These are phyloP conservation scores for Polytolypa hystricis DNA, from an alignment of 2,329 filamentous ascomycete species.

Conservation along the genomic window DNA sequence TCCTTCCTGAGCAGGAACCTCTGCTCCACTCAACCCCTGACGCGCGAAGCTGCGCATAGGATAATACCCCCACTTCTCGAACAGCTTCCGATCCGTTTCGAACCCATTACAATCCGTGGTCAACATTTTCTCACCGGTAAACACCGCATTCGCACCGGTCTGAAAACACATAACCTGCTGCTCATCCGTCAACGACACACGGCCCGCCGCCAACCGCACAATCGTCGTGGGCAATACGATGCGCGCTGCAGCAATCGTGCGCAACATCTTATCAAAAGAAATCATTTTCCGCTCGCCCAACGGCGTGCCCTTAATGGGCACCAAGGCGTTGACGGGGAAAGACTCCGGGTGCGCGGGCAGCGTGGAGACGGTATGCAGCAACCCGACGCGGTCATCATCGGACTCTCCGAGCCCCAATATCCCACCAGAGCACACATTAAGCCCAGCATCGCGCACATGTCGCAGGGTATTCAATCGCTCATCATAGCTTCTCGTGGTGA, in stretches of 20 bases:
- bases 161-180: constrained; percentile 83
- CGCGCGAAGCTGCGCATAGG: constrained; percentile 58
- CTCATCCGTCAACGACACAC: constrained; percentile 76
- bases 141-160: constrained; percentile 87
- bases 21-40: constrained; percentile 1
- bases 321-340: constrained; percentile 82
- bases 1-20: neutral
- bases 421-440: constrained; percentile 82
- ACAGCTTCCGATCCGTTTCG: constrained; percentile 79
- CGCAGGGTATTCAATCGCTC: constrained; percentile 70
- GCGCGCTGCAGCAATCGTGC: constrained; percentile 74
- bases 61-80: constrained; percentile 67
- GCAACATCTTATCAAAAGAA: constrained; percentile 64
- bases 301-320: constrained; percentile 83
- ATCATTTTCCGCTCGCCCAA: constrained; percentile 64
- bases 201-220: constrained; percentile 73
- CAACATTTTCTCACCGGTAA: constrained; percentile 91
- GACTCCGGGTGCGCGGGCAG: constrained; percentile 76
- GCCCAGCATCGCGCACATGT: constrained; percentile 72
- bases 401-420: constrained; percentile 78
- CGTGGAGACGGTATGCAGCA: constrained; percentile 72
- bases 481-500: constrained; percentile 77
- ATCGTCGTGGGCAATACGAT: constrained; percentile 77
- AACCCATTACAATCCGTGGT: constrained; percentile 85
- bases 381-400: constrained; percentile 65